Percentiles rank a stretch among this genome's conserved stretches.
Evolutionary conservation across 75 land plant species (phyloP).

Genomic region (Selaginella tamariscina): DNA sequence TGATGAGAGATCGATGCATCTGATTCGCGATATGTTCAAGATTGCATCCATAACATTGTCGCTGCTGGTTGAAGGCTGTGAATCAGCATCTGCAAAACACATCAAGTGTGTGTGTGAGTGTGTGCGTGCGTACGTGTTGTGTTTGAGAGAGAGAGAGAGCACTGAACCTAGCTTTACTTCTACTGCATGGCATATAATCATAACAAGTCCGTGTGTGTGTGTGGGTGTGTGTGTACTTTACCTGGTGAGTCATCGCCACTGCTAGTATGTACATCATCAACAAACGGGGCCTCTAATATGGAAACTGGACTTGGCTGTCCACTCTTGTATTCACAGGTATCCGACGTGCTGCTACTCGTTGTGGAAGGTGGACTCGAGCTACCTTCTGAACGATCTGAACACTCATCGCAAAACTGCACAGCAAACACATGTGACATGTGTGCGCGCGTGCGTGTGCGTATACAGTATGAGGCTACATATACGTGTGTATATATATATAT

Average conservation of each 20-base stretch:
- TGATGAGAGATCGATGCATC: background rate
- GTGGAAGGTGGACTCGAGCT: background rate
- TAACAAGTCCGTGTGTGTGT: too few relatives aligned
- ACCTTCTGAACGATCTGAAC: background rate
- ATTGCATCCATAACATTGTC: background rate
- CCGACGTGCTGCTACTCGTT: background rate
- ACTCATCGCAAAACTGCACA: too few relatives aligned
- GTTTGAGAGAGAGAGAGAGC: too few relatives aligned
- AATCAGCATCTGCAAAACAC: background rate
- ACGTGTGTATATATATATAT: too few relatives aligned
- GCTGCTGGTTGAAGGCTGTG: background rate
- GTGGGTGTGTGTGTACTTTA: too few relatives aligned
- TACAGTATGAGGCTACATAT: too few relatives aligned
- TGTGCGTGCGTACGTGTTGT: too few relatives aligned
- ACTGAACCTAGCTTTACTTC: too few relatives aligned
- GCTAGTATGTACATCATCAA: background rate
- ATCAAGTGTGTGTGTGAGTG: too few relatives aligned
- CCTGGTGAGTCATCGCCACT: background rate
- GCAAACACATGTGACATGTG: too few relatives aligned
- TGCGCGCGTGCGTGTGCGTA: too few relatives aligned
- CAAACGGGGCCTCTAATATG: background rate
- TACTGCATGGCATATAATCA: too few relatives aligned
- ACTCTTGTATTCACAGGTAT: background rate
- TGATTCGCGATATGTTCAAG: background rate
- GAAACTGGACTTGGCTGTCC: slow-evolving; percentile 1